phyloP scores from a whole-genome alignment of 164 flowering plant genomes.

The Liquidambar formosana region DNA sequence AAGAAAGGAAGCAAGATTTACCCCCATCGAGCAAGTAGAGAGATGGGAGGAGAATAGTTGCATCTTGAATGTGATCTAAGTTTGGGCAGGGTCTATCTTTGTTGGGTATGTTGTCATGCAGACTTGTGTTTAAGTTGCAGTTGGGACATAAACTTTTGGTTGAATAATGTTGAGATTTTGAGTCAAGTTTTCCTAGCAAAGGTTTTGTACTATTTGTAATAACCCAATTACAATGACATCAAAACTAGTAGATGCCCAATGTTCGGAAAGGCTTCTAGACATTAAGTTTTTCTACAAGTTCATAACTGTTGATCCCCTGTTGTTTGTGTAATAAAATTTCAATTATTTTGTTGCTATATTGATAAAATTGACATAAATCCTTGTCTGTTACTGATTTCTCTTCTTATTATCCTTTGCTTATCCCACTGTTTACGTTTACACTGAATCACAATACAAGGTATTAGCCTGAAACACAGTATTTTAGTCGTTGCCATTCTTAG shows the following conservation, averaged over 20 bases:
- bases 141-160: not conserved
- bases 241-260: not conserved
- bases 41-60: not conserved
- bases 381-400: too few relatives aligned
- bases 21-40: conserved; percentile 7
- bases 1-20: conserved; percentile 12
- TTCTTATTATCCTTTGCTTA: too few relatives aligned
- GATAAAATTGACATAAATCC: too few relatives aligned
- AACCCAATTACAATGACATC: not conserved
- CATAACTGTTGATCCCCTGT: too few relatives aligned
- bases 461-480: too few relatives aligned
- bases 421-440: too few relatives aligned
- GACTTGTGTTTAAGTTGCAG: conserved; percentile 4
- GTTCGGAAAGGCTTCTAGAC: too few relatives aligned
- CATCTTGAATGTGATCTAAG: not conserved
- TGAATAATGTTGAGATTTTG: conserved; percentile 10
- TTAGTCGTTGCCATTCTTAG: too few relatives aligned
- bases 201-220: not conserved
- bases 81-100: not conserved
- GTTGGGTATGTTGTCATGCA: not conserved
- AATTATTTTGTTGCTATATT: too few relatives aligned
- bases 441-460: too few relatives aligned
- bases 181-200: not conserved
- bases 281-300: too few relatives aligned
- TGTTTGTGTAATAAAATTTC: too few relatives aligned